Base-by-base conservation (phyloP, 108 stramenopile species). In the Stephanodiscus triporus region DNA sequence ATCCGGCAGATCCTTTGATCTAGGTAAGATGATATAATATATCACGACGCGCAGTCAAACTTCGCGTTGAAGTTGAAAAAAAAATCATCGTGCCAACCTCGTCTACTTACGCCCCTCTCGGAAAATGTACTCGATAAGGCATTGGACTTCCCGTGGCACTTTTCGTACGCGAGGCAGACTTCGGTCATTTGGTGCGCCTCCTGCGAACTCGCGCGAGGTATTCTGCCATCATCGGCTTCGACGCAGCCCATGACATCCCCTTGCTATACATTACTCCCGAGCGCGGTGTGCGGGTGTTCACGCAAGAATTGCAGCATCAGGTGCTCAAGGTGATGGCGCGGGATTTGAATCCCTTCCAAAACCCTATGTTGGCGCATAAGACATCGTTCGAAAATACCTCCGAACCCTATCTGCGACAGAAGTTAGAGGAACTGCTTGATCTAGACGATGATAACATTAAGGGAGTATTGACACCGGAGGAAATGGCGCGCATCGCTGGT, bases 301-400 rank as follows among this genome's bases (percentile, higher is more conserved):
- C 92, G 0, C 87, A 85, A 64, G 37, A 27, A 9, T 63, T 96
- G 10, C 88, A 96, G 66, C 66, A 80, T 11, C 73, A 88, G 49
- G 78, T 96, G 9, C 68, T 92, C 40, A 86, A 89, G 70, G 84
- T 88, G 34, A 89, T 91, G 63, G 84, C 93, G 1, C 78, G 74
- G 43, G 73, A 87, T 56, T 55, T 96, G 58, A 93, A 96, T 68
- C 95, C 95, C 9, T 96, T 93, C 50, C 92, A 95, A 47, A 92
- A 96, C 58, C 84, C 89, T 0, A 26, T 66, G 9, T 68, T 93
- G 63, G 87, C 89, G 17, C 83, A 91, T 62, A 89, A 89, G 65
- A 90, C 89, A 13, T 78, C 80, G 10, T 83, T 95, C 32, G 89
- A 89, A 9, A 75, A 85, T 49, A 90, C 88, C 8, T 87, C 87